These are phyloP conservation scores for Aureobasidium sp. DNA, from an alignment of 2,329 filamentous ascomycete species.

Conservation along the genomic window DNA sequence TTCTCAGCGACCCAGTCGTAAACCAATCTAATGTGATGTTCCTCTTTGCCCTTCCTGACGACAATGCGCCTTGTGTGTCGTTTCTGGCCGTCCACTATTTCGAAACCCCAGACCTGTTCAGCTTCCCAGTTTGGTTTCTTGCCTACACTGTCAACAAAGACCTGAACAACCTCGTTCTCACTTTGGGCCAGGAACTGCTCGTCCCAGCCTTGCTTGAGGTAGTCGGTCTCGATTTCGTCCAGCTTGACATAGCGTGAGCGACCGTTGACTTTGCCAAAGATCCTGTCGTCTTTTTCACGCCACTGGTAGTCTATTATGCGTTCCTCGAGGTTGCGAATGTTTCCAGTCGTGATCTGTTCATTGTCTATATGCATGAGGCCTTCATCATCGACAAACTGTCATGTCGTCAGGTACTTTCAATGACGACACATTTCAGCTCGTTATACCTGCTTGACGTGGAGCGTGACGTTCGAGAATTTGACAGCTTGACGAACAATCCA, in stretches of 20 bases:
- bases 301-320: slow-evolving; percentile 49
- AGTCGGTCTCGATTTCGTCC: slow-evolving; percentile 36
- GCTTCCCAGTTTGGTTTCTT: slow-evolving; percentile 39
- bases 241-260: slow-evolving; percentile 38
- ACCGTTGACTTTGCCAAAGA: slow-evolving; percentile 65
- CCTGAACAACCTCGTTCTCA: slow-evolving; percentile 37
- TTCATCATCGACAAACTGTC: slow-evolving; percentile 38
- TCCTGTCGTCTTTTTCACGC: slow-evolving; percentile 64
- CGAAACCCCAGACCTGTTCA: slow-evolving; percentile 44
- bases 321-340: slow-evolving; percentile 55
- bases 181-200: slow-evolving; percentile 41
- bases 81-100: slow-evolving; percentile 32
- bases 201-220: slow-evolving; percentile 51
- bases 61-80: slow-evolving; percentile 32
- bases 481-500: slow-evolving; percentile 43
- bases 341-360: slow-evolving; percentile 61
- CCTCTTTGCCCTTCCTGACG: slow-evolving; percentile 30
- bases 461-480: slow-evolving; percentile 57
- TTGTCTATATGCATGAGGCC: slow-evolving; percentile 53
- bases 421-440: neutral
- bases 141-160: slow-evolving; percentile 38
- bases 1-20: slow-evolving; percentile 30
- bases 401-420: neutral
- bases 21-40: slow-evolving; percentile 31
- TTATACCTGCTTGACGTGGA: slow-evolving; percentile 41